Evolutionary conservation across 1,284 basidiomycete species (phyloP).

Genomic region (Apiotrichum porosum): DNA sequence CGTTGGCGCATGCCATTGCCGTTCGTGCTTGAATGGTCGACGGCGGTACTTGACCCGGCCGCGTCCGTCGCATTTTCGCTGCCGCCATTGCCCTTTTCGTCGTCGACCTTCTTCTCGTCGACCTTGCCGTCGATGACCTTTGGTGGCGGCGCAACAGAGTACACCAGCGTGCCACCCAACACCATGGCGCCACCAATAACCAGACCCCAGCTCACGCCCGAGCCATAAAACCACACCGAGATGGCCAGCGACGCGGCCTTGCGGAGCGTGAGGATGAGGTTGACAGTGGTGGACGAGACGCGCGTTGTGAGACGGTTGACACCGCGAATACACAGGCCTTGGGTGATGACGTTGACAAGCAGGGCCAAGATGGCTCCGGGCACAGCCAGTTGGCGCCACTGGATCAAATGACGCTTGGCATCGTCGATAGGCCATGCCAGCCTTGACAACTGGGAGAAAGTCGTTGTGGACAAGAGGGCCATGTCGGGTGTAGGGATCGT

Average conservation of each 20-base stretch:
- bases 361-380: conserved; percentile 66
- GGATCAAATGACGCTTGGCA: conserved; percentile 3
- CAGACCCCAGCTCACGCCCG: conserved; percentile 36
- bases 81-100: too few species aligned
- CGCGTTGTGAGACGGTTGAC: conserved; percentile 73
- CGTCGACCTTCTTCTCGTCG: too few species aligned
- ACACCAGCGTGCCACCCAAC: conserved; percentile 30
- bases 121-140: not conserved
- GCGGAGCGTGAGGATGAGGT: conserved; percentile 79
- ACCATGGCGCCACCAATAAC: conserved; percentile 44
- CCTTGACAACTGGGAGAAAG: not conserved
- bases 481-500: conserved; percentile 23
- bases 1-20: too few species aligned
- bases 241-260: conserved; percentile 81
- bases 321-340: conserved; percentile 82
- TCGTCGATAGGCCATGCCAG: not conserved
- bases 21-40: too few species aligned
- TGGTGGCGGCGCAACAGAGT: conserved; percentile 21
- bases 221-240: conserved; percentile 46
- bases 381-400: conserved; percentile 44
- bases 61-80: too few species aligned
- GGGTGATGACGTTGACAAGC: conserved; percentile 72
- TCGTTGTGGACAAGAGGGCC: not conserved
- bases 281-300: conserved; percentile 76
- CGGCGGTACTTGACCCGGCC: too few species aligned